Percentiles rank a stretch among this genome's conserved stretches.
phyloP scores from a whole-genome alignment of 2,329 filamentous ascomycete species.

The Hypoxylon sp. region DNA sequence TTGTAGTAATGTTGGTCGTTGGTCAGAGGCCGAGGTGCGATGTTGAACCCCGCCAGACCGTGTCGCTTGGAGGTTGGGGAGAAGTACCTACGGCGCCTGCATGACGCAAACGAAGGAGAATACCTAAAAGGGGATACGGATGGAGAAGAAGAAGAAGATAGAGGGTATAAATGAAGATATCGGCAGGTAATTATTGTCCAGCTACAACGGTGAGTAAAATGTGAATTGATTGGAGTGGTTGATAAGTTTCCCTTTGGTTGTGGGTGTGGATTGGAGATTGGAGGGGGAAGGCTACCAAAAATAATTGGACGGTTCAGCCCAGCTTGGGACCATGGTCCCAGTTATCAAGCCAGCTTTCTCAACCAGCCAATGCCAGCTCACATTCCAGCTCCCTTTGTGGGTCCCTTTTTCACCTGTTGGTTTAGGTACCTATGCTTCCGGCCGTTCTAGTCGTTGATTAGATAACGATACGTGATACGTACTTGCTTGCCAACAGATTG shows the following conservation, averaged over 20 bases:
- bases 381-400: neutral
- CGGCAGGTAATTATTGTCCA: constrained; percentile 20
- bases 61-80: constrained; percentile 29
- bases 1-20: constrained; percentile 12
- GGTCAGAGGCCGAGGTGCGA: constrained; percentile 16
- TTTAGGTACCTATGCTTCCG: neutral
- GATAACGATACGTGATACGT: neutral
- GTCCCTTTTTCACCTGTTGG: neutral
- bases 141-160: no score
- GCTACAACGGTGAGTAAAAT: constrained; percentile 28
- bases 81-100: constrained; percentile 45
- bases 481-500: neutral
- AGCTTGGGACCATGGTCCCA: constrained; percentile 8
- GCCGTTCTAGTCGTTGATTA: neutral
- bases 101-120: constrained; percentile 41
- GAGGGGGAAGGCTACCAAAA: constrained; percentile 38
- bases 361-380: neutral
- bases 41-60: constrained; percentile 36
- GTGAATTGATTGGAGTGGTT: constrained; percentile 19
- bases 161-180: no score
- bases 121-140: neutral
- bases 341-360: neutral
- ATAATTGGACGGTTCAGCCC: constrained; percentile 31
- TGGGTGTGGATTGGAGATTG: constrained; percentile 24
- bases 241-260: constrained; percentile 32